Conservation (phyloP, 805 yeast genomes). For the Yarrowia deformans region DNA sequence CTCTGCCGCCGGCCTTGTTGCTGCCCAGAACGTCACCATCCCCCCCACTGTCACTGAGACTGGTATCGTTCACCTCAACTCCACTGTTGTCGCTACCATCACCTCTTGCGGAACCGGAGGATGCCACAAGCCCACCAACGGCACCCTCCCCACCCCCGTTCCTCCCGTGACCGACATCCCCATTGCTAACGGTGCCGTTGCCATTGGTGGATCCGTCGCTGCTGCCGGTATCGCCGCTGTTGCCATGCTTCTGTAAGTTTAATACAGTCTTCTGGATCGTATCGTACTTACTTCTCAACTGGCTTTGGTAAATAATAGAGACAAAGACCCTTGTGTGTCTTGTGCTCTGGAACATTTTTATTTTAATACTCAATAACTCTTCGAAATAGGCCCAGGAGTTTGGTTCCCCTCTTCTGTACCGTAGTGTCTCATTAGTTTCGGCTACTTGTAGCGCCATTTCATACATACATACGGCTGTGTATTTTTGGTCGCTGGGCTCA, state of each 20-base stretch:
- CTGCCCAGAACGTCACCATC: constrained; percentile 35
- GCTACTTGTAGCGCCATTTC: not conserved
- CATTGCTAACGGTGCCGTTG: constrained; percentile 38
- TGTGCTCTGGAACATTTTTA: not conserved
- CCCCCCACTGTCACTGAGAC: constrained; percentile 20
- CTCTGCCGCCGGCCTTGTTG: constrained; percentile 32
- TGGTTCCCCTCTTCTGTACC: not conserved
- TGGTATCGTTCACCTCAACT: constrained; percentile 22
- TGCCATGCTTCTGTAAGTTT: constrained; percentile 35
- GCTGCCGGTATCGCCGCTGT: constrained; percentile 27
- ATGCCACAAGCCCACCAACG: constrained; percentile 33
- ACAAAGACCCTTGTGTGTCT: not conserved
- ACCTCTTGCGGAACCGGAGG: constrained; percentile 37
- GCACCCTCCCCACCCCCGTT: constrained; percentile 21
- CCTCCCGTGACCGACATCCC: constrained; percentile 35
- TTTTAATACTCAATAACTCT: constrained; percentile 4
- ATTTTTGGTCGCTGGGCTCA: not conserved
- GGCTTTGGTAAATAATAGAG: constrained; percentile 7
- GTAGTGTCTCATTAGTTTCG: not conserved
- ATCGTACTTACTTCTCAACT: constrained; percentile 13
- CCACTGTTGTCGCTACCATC: constrained; percentile 34
- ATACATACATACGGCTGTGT: not conserved
- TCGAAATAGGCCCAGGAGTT: not conserved
- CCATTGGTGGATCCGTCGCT: constrained; percentile 27
- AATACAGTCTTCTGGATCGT: constrained; percentile 15